Evolutionary conservation across 2,329 filamentous ascomycete genomes (phyloP), one percentile per base, ranked within the genome.

Genomic region (Penicillium verrucosum): DNA sequence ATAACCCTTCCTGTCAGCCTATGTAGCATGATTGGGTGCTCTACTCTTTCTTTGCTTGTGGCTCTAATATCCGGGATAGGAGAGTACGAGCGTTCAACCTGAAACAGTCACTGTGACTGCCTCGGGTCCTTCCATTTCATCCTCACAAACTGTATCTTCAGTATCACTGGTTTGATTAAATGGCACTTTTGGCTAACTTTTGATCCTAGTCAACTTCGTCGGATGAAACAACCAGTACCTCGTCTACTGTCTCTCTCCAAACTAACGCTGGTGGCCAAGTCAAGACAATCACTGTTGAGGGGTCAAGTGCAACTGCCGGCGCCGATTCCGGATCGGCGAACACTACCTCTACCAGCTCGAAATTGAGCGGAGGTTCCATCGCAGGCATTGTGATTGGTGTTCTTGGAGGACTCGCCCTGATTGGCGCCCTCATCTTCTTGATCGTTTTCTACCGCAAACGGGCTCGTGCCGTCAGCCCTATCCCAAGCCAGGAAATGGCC

Each of bases 311-410:
- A 2, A 64, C 59, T 4, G 34, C 65, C 10, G 54, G 57, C 32
- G 36, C 67, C 11, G 56, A 59, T 41, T 51, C 63, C 11, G 56
- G 64, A 2, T 50, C 63, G 8, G 54, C 50, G 36, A 62, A 49
- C 9, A 45, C 59, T 21, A 51, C 51, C n/a, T 52, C 60, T 21
- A 45, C 41, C 12, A 51, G 56, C 18, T 70, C 68, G 21, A 63
- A 68, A 12, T 54, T 78, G 36, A 74, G 71, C 36, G 71, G 70
- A 18, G 77, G 77, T 32, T 70, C 72, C 11, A 76, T 79, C 56
- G 77, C 76, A 6, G 77, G 77, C 29, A 73, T 78, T 48, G 74
- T 77, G 4, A 67, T 79, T 29, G 77, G 77, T 55, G 66, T 73
- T 12, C 59, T 77, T 21, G 68, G 73, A 45, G 76, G 71, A 34